Evolutionary conservation across 2,329 filamentous ascomycete species (phyloP).

Genomic region (Calonectria honghensis): DNA sequence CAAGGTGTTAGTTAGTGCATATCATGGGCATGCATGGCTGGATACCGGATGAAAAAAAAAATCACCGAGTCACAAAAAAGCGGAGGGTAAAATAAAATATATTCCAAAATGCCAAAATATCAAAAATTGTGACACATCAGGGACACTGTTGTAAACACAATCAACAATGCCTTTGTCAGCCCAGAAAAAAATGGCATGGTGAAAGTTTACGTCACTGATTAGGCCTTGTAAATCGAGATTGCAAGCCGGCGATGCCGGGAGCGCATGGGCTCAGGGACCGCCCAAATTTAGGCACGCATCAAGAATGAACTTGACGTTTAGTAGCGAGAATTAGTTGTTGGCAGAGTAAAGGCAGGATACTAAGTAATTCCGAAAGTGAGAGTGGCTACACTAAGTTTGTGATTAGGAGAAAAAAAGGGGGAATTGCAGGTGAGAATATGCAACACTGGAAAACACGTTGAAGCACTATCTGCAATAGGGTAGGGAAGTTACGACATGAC

Average conservation of each 20-base stretch:
- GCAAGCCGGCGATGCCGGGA: constrained; percentile 44
- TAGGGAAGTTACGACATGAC: not conserved
- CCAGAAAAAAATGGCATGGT: constrained; percentile 33
- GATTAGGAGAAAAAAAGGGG: too few relatives aligned
- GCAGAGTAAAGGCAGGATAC: not conserved
- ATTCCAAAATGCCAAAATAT: not conserved
- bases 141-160: constrained; percentile 8
- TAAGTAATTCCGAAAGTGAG: too few relatives aligned
- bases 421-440: not conserved
- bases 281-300: constrained; percentile 32
- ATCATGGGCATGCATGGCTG: constrained; percentile 38
- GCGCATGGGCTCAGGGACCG: constrained; percentile 27
- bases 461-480: not conserved
- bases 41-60: constrained; percentile 25
- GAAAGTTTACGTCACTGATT: constrained; percentile 50
- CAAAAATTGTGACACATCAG: constrained; percentile 24
- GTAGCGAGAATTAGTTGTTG: not conserved
- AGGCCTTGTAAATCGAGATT: constrained; percentile 40
- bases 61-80: not conserved
- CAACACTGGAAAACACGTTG: not conserved
- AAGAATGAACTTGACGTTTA: not conserved
- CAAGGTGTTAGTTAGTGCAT: constrained; percentile 41
- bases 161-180: constrained; percentile 31
- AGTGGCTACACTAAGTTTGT: not conserved
- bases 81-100: not conserved